Conservation (phyloP, 257 asterid species). For the Jacaranda mimosifolia region DNA sequence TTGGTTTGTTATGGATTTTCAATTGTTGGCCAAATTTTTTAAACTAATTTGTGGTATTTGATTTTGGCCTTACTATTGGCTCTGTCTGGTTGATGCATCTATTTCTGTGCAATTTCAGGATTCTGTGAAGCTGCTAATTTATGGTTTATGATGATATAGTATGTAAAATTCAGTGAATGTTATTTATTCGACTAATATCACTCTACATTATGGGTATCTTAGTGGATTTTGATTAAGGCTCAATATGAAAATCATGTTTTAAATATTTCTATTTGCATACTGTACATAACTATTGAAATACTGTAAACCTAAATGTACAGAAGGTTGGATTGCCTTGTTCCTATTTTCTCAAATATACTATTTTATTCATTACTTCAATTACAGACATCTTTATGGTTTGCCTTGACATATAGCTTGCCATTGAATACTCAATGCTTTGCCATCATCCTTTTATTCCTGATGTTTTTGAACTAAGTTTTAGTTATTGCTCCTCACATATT, state of each 20-base stretch:
- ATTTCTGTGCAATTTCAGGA: neutral
- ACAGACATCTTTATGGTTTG: neutral
- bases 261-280: conserved; percentile 2
- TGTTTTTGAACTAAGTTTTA: neutral
- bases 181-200: neutral
- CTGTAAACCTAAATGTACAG: neutral
- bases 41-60: conserved; percentile 24
- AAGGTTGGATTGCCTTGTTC: neutral
- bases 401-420: neutral
- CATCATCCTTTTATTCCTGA: neutral
- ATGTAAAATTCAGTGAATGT: neutral
- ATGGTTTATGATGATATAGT: conserved; percentile 7
- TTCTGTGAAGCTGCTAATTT: neutral
- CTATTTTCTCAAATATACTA: conserved; percentile 9
- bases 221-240: neutral
- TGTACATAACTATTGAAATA: neutral
- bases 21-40: conserved; percentile 18
- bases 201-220: neutral
- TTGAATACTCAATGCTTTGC: neutral
- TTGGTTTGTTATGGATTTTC: neutral
- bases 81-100: conserved; percentile 24
- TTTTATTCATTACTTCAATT: neutral
- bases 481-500: neutral
- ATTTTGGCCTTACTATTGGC: neutral
- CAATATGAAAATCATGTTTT: neutral